Conservation (phyloP, 2,329 filamentous ascomycete species). For the Tolypocladium ophioglossoides region DNA sequence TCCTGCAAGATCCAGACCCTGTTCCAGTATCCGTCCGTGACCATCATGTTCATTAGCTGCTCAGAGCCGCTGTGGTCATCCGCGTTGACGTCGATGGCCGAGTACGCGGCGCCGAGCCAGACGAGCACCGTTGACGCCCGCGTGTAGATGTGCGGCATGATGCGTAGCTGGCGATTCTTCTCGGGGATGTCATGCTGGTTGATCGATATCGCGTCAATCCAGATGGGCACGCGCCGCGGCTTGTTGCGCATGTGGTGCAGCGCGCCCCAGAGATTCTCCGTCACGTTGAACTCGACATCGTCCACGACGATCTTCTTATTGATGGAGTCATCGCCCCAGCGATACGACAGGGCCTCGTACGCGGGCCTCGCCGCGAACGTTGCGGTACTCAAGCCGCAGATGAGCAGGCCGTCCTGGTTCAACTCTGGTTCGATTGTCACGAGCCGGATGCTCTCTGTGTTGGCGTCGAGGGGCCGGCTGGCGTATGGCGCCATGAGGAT, state of each 20-base stretch:
- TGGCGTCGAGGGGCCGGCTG: not conserved
- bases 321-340: constrained; percentile 8
- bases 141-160: constrained; percentile 12
- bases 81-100: not conserved
- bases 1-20: constrained; percentile 10
- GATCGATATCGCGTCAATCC: constrained; percentile 10
- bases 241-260: constrained; percentile 5
- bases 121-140: constrained; percentile 7
- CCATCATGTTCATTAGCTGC: not conserved
- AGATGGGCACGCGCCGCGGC: constrained; percentile 4
- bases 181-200: constrained; percentile 9
- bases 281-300: constrained; percentile 4
- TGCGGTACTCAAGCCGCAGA: constrained; percentile 1
- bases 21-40: constrained; percentile 7
- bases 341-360: constrained; percentile 10
- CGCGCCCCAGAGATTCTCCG: constrained; percentile 6
- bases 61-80: not conserved
- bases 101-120: constrained; percentile 7
- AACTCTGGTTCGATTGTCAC: constrained; percentile 3
- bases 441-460: constrained; percentile 5
- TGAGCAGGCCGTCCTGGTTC: constrained; percentile 1
- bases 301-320: constrained; percentile 5
- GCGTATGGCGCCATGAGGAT: not conserved
- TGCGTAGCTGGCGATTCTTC: constrained; percentile 8
- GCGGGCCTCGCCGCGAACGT: constrained; percentile 4